A percentile compares a stretch with the other conserved stretches of the same genome.
phyloP scores from a whole-genome alignment of 2,329 filamentous ascomycete species.

The Fusarium sp. region DNA sequence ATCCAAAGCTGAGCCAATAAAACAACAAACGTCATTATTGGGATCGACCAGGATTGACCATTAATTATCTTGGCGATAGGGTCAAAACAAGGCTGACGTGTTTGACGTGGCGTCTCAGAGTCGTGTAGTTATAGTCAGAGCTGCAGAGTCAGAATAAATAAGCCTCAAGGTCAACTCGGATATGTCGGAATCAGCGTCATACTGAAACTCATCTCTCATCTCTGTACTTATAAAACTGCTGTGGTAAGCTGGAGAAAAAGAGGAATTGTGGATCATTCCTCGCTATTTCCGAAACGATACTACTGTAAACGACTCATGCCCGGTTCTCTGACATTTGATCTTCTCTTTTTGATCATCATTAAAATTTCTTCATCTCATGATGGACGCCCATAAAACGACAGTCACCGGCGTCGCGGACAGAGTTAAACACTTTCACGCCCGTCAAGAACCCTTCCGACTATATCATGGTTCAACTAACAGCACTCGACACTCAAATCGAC shows the following conservation, averaged over 20 bases:
- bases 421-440: constrained; percentile 57
- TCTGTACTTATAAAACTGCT: constrained; percentile 4
- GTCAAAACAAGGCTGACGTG: constrained; percentile 39
- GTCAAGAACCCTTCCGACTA: constrained; percentile 72
- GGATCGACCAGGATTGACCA: constrained; percentile 28
- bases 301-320: constrained; percentile 28
- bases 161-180: constrained; percentile 5
- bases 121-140: background rate
- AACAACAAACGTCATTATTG: constrained; percentile 22
- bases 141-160: background rate
- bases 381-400: constrained; percentile 58
- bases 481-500: constrained; percentile 68
- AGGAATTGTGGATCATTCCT: constrained; percentile 33
- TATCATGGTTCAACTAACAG: constrained; percentile 83
- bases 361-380: constrained; percentile 23
- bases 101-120: constrained; percentile 33
- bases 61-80: constrained; percentile 25
- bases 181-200: constrained; percentile 30
- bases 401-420: constrained; percentile 58
- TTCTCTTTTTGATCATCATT: background rate
- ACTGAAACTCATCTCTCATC: background rate
- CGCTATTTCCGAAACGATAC: constrained; percentile 31
- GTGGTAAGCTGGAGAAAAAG: constrained; percentile 9
- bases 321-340: constrained; percentile 4
- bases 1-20: constrained; percentile 26